phyloP scores from a whole-genome alignment of 371 early-diverging fungal species.

The Amoeboaphelidium occidentale region DNA sequence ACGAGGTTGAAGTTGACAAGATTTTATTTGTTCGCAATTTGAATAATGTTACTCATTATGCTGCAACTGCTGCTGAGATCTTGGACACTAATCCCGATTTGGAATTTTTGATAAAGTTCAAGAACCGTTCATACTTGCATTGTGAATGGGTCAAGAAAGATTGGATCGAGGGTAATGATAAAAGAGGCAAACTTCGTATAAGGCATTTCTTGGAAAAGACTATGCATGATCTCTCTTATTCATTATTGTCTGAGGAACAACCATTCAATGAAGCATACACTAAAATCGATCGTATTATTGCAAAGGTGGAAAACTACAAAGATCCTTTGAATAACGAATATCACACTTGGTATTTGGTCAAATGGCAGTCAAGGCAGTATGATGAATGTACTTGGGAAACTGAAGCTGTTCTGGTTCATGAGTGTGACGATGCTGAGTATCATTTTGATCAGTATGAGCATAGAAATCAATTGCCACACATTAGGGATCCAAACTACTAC shows the following conservation, averaged over 20 bases:
- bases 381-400: slow-evolving; percentile 73
- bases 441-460: slow-evolving; percentile 4
- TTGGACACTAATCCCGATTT: not conserved
- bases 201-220: slow-evolving; percentile 45
- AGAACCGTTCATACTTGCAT: slow-evolving; percentile 30
- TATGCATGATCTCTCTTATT: slow-evolving; percentile 17
- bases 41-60: not conserved
- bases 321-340: slow-evolving; percentile 24
- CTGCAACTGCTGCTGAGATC: not conserved
- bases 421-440: slow-evolving; percentile 16
- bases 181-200: slow-evolving; percentile 46
- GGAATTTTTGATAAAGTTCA: slow-evolving; percentile 9
- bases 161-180: slow-evolving; percentile 31
- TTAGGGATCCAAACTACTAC: slow-evolving; percentile 4
- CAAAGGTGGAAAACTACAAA: slow-evolving; percentile 51
- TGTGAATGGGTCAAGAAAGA: slow-evolving; percentile 51
- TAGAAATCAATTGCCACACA: not conserved
- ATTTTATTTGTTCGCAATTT: not conserved
- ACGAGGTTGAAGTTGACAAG: not conserved
- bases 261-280: slow-evolving; percentile 25
- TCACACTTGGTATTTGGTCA: slow-evolving; percentile 49
- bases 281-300: slow-evolving; percentile 51
- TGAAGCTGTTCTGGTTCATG: slow-evolving; percentile 27
- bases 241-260: slow-evolving; percentile 29
- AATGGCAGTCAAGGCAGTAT: slow-evolving; percentile 77